Evolutionary conservation across 2,329 filamentous ascomycete species (phyloP), one percentile per base, ranked within the genome.

Genomic region (Coniochaeta pulveracea): DNA sequence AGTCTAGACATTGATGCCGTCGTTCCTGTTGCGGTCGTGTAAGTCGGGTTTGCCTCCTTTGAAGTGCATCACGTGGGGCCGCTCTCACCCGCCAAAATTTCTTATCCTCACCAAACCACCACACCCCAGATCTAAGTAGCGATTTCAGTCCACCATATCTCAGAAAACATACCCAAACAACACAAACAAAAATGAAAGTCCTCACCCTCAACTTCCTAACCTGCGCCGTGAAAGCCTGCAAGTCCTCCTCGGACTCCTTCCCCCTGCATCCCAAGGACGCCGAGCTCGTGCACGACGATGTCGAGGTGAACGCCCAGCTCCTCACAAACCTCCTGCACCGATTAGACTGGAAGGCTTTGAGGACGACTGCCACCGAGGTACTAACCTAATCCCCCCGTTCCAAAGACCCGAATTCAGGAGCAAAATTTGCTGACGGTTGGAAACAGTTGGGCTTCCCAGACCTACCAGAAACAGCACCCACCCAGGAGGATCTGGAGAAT

Each of bases 181-280:
- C 23, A 27, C 33, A 34, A 19, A 38, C 30, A 10, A 56, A 46
- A 39, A 98, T 98, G 91, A 96, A 96, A 60, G 67, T 96, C 41
- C 75, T 96, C 34, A 95, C 86, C 40, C 79, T 93, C 49, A 96
- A 96, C 62, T 98, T 98, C 60, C 67, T 96, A 43, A 91, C 85
- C 49, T 98, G 91, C 67, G 89, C 91, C 40, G 82, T 93, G 54
- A 96, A 95, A 68, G 69, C 82, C 36, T 98, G 91, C 80, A 94
- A 93, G 62, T 72, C 76, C 37, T 78, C 80, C 19, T 66, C 80
- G 5, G 63, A 72, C 34, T 85, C 85, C 16, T 96, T 93, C 52
- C 91, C 91, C 3, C 71, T 98, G 11, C 91, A 96, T 56, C 89
- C 91, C 36, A 80, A 80, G 49, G 86, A 96, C 49, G 88, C 85